These are phyloP conservation scores for Acanthamoeba triangularis DNA, from an alignment of 208 protist genomes.

Conservation along the genomic window DNA sequence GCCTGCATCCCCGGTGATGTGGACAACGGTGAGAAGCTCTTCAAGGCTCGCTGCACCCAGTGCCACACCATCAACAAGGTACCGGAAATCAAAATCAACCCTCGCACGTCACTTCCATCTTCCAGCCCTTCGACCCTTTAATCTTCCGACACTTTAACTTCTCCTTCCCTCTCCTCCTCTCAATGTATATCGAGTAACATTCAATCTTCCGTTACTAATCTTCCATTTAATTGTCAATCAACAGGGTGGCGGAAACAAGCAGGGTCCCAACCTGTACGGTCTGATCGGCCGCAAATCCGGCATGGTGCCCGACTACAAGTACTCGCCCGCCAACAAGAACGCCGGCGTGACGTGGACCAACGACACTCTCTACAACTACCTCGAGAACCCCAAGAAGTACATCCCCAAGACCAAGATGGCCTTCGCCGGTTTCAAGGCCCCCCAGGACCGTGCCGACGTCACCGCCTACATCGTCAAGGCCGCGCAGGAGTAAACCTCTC, in stretches of 20 bases:
- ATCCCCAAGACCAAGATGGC: slow-evolving; percentile 99
- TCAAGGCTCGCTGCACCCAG: slow-evolving; percentile 96
- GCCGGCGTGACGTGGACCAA: slow-evolving; percentile 95
- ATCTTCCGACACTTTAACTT: background rate
- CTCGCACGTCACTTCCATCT: background rate
- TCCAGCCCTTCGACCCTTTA: background rate
- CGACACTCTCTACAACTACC: slow-evolving; percentile 96
- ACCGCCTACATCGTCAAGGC: slow-evolving; percentile 95
- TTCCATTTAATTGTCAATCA: background rate
- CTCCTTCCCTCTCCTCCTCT: background rate
- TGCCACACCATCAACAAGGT: slow-evolving; percentile 93
- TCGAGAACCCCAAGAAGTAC: slow-evolving; percentile 99
- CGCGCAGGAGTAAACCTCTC: background rate
- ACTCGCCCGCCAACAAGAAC: slow-evolving; percentile 96
- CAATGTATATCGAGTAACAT: background rate
- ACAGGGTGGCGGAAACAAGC: slow-evolving; percentile 94
- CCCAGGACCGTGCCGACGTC: slow-evolving; percentile 96
- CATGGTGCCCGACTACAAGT: slow-evolving; percentile 95
- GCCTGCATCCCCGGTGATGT: slow-evolving; percentile 89
- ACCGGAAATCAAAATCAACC: background rate
- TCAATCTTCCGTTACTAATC: background rate
- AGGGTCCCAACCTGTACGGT: slow-evolving; percentile 93
- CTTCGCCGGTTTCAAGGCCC: slow-evolving; percentile 97
- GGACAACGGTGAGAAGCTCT: slow-evolving; percentile 94
- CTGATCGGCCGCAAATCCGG: slow-evolving; percentile 96